These are phyloP conservation scores for Yamadazyma conglobata DNA, from an alignment of 1,139 yeast species.

Conservation along the genomic window DNA sequence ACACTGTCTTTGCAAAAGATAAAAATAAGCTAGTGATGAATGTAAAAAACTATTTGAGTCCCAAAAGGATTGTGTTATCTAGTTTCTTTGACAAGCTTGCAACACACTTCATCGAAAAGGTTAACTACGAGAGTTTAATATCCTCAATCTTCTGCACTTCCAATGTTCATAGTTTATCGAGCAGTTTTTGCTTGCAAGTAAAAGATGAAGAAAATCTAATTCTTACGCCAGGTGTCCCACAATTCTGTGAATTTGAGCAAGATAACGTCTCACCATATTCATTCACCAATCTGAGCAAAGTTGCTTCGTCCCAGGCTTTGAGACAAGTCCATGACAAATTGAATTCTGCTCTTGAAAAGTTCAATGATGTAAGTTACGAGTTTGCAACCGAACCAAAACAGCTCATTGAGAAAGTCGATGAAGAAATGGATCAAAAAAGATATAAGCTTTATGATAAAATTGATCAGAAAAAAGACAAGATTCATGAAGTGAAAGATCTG, in stretches of 20 bases:
- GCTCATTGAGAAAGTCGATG: constrained; percentile 19
- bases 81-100: constrained; percentile 43
- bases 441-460: constrained; percentile 15
- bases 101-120: constrained; percentile 31
- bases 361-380: constrained; percentile 20
- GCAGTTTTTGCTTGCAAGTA: constrained; percentile 39
- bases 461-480: constrained; percentile 13
- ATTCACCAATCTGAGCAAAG: no score
- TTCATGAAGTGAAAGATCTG: constrained; percentile 13
- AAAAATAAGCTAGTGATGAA: constrained; percentile 21
- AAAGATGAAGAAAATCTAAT: no score
- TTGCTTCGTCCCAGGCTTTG: constrained; percentile 22
- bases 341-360: constrained; percentile 15
- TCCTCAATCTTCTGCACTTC: constrained; percentile 43
- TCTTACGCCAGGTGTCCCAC: no score
- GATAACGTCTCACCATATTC: no score
- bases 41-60: constrained; percentile 20
- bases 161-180: constrained; percentile 15
- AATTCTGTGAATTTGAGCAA: no score
- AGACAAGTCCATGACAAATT: constrained; percentile 22
- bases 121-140: constrained; percentile 30
- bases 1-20: constrained; percentile 5
- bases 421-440: constrained; percentile 18
- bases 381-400: constrained; percentile 21
- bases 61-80: constrained; percentile 18